phyloP scores from a whole-genome alignment of 2,329 filamentous ascomycete species.

The Rutstroemia sp. region DNA sequence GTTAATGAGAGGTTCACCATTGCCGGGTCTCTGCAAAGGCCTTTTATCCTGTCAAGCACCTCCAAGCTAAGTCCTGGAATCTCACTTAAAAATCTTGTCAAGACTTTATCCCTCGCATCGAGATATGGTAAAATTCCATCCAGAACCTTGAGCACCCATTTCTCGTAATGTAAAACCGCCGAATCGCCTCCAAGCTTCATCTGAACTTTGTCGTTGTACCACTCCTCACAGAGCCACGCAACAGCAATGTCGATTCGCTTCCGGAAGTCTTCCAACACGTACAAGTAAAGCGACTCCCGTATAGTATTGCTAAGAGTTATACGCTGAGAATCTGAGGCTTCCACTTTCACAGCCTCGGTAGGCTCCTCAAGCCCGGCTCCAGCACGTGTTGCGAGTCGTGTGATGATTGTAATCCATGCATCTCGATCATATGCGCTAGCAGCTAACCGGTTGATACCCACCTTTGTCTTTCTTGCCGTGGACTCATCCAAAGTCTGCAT shows the following conservation, averaged over 20 bases:
- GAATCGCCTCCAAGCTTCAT: constrained; percentile 34
- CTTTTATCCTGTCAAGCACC: constrained; percentile 66
- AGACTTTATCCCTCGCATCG: constrained; percentile 81
- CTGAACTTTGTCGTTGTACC: constrained; percentile 79
- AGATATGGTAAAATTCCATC: constrained; percentile 86
- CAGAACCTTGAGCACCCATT: constrained; percentile 72
- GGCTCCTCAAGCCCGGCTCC: constrained; percentile 60
- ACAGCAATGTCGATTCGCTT: constrained; percentile 84
- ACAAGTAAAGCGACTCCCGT: constrained; percentile 72
- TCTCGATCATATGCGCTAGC: constrained; percentile 79
- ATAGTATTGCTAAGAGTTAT: constrained; percentile 59
- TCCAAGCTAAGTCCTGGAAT: constrained; percentile 69
- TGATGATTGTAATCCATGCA: constrained; percentile 84
- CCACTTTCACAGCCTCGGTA: constrained; percentile 43
- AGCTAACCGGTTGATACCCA: constrained; percentile 76
- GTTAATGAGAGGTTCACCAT: constrained; percentile 56
- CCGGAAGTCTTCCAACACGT: constrained; percentile 87
- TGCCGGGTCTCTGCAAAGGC: constrained; percentile 57
- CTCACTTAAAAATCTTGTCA: constrained; percentile 87
- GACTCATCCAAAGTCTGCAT: constrained; percentile 67
- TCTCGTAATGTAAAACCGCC: constrained; percentile 63
- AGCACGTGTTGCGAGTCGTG: constrained; percentile 75
- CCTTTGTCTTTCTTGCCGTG: constrained; percentile 49
- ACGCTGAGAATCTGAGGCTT: constrained; percentile 36
- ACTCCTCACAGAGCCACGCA: constrained; percentile 93